phyloP scores from a whole-genome alignment of 2,329 filamentous ascomycete species.

The Cladosporium sp. region DNA sequence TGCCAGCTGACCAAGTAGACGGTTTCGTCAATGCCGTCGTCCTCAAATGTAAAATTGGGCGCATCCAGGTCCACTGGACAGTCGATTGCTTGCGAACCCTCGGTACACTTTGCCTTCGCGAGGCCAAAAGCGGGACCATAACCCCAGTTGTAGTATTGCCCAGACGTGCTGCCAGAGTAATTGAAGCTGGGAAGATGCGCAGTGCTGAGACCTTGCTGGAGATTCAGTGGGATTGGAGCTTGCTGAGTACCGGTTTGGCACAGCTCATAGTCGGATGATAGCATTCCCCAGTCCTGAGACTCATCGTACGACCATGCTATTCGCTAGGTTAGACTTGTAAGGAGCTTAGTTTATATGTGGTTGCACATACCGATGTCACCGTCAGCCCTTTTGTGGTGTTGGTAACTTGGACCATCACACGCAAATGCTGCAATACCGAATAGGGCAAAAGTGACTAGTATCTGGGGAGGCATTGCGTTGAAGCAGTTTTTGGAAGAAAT shows the following conservation, averaged over 20 bases:
- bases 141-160: constrained; percentile 47
- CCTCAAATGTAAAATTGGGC: constrained; percentile 41
- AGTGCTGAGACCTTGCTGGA: constrained; percentile 38
- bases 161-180: constrained; percentile 34
- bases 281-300: constrained; percentile 20
- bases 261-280: constrained; percentile 34
- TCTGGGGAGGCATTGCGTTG: neutral
- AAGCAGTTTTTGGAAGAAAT: neutral
- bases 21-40: constrained; percentile 33
- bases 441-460: neutral
- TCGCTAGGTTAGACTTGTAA: neutral
- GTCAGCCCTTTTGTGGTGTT: constrained; percentile 1
- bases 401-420: neutral
- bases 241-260: constrained; percentile 51
- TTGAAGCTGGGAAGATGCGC: constrained; percentile 41
- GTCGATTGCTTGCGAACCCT: neutral
- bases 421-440: neutral
- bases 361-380: neutral
- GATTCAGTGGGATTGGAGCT: constrained; percentile 45
- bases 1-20: constrained; percentile 50
- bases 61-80: constrained; percentile 30
- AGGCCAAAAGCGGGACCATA: constrained; percentile 46
- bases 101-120: constrained; percentile 24
- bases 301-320: constrained; percentile 20
- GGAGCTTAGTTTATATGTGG: neutral